These are phyloP conservation scores for Handroanthus guayacan DNA, from an alignment of 257 asterid species.

Conservation along the genomic window DNA sequence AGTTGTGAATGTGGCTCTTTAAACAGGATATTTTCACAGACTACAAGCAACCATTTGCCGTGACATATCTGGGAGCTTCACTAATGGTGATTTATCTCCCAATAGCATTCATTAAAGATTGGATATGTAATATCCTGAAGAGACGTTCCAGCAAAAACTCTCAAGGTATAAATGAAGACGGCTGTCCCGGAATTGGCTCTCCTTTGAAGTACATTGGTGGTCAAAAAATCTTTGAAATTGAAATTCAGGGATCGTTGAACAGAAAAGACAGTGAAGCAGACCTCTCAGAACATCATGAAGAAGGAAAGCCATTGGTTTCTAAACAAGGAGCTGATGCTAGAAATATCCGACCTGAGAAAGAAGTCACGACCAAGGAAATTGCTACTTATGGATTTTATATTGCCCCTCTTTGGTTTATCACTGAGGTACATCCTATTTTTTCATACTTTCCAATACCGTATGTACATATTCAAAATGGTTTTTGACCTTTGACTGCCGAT, in stretches of 20 bases:
- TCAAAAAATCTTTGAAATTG: conserved; percentile 71
- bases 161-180: conserved; percentile 46
- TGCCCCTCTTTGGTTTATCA: conserved; percentile 97
- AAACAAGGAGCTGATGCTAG: conserved; percentile 49
- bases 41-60: conserved; percentile 98
- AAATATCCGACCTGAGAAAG: conserved; percentile 52
- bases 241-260: conserved; percentile 64
- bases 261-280: conserved; percentile 68
- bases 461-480: conserved; percentile 11
- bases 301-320: conserved; percentile 70
- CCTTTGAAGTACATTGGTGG: conserved; percentile 71
- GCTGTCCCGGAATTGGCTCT: conserved; percentile 48
- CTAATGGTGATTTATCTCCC: conserved; percentile 95
- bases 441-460: conserved; percentile 1
- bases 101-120: conserved; percentile 80
- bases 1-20: conserved; percentile 26
- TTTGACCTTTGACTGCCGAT: not conserved
- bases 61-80: conserved; percentile 98
- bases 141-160: conserved; percentile 50
- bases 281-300: conserved; percentile 62
- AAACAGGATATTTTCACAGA: conserved; percentile 87
- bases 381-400: conserved; percentile 89
- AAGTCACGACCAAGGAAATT: conserved; percentile 74
- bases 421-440: conserved; percentile 65
- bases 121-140: conserved; percentile 60